A percentile compares a stretch with the other conserved stretches of the same genome.
phyloP scores from a whole-genome alignment of 306 rosid genomes.

The Styphnolobium japonicum region DNA sequence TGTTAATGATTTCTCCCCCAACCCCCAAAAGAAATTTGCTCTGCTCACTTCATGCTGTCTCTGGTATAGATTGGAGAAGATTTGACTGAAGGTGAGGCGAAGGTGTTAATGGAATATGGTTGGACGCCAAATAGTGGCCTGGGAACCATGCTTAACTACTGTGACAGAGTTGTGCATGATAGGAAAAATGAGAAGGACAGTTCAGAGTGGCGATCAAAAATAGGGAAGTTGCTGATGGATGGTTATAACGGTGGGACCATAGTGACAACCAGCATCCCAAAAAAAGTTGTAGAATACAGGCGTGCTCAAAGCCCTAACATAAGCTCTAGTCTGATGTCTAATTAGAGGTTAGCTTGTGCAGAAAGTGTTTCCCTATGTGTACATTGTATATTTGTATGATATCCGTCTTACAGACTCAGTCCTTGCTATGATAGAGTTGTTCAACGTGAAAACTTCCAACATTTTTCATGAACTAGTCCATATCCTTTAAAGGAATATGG shows the following conservation, averaged over 20 bases:
- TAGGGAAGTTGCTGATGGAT: constrained; percentile 70
- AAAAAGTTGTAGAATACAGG: constrained; percentile 38
- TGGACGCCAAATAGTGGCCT: constrained; percentile 79
- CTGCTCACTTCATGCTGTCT: constrained; percentile 16
- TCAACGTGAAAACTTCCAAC: background rate
- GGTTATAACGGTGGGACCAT: constrained; percentile 68
- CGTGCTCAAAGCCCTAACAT: constrained; percentile 34
- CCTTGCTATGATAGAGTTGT: background rate
- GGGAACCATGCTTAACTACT: constrained; percentile 88
- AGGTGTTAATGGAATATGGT: constrained; percentile 71
- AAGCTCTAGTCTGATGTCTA: constrained; percentile 34
- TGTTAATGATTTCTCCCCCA: background rate
- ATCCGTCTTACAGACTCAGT: background rate
- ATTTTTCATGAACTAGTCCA: background rate
- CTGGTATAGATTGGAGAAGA: constrained; percentile 46
- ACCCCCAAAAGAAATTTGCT: background rate
- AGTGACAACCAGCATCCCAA: constrained; percentile 43
- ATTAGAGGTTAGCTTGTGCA: constrained; percentile 32
- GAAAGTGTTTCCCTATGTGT: constrained; percentile 4
- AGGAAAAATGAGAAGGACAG: constrained; percentile 49
- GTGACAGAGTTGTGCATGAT: constrained; percentile 85
- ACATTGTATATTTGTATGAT: background rate
- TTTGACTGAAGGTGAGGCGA: constrained; percentile 72
- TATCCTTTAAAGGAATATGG: constrained; percentile 42
- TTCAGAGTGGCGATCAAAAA: constrained; percentile 84